A percentile compares a stretch with the other conserved stretches of the same genome.
These are phyloP conservation scores for Scalesia atractyloides DNA, from an alignment of 129 eudicot genomes.

Conservation along the genomic window DNA sequence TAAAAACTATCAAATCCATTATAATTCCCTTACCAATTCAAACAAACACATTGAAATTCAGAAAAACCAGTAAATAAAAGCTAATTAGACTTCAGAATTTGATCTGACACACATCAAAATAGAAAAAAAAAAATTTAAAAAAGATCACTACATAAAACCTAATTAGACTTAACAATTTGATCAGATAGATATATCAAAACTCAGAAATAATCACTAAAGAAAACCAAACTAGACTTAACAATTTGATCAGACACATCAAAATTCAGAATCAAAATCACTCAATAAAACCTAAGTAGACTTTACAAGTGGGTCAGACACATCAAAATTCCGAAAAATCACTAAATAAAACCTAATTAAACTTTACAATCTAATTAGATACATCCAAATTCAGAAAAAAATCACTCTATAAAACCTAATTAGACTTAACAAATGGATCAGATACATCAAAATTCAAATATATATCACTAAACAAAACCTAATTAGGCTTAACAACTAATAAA, in stretches of 20 bases:
- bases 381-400: not conserved
- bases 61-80: not conserved
- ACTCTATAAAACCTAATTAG: not conserved
- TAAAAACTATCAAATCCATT: not conserved
- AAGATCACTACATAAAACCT: not conserved
- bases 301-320: not conserved
- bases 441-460: not conserved
- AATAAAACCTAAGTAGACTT: not conserved
- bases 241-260: no score
- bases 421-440: not conserved
- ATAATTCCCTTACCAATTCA: not conserved
- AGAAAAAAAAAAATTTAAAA: no score
- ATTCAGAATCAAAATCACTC: no score
- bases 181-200: no score
- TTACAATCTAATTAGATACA: not conserved
- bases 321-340: not conserved
- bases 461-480: slow-evolving; percentile 7
- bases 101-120: slow-evolving; percentile 8
- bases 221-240: no score
- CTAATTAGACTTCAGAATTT: not conserved
- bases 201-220: no score
- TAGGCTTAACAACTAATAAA: not conserved
- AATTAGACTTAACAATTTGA: not conserved
- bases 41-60: not conserved
- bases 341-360: not conserved